A percentile compares a stretch with the other conserved stretches of the same genome.
These are phyloP conservation scores for Sherardia arvensis DNA, from an alignment of 257 asterid genomes.

Conservation along the genomic window DNA sequence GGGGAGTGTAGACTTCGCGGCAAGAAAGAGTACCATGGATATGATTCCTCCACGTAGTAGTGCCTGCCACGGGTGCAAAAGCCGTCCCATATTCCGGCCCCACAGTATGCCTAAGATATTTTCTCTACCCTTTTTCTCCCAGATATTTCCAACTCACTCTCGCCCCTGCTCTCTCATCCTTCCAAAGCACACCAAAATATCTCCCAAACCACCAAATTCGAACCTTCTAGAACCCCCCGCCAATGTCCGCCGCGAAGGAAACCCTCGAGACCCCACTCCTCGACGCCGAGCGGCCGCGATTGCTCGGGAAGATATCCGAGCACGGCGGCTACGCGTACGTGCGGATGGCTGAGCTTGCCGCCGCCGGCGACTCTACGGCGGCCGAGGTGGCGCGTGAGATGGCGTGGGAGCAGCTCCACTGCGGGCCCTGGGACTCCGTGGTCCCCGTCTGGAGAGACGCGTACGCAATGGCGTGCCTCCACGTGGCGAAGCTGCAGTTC, in stretches of 20 bases:
- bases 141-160: slow-evolving; percentile 23
- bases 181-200: background rate
- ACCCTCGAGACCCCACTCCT: slow-evolving; percentile 60
- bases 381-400: slow-evolving; percentile 94
- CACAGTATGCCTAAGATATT: slow-evolving; percentile 5
- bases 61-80: slow-evolving; percentile 8
- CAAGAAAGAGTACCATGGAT: background rate
- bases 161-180: slow-evolving; percentile 8
- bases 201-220: background rate
- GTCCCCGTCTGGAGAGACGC: slow-evolving; percentile 94
- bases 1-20: no score
- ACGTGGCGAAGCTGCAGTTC: slow-evolving; percentile 57
- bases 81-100: slow-evolving; percentile 2
- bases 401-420: slow-evolving; percentile 99
- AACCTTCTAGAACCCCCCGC: slow-evolving; percentile 14
- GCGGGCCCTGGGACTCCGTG: slow-evolving; percentile 96
- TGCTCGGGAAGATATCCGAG: slow-evolving; percentile 47
- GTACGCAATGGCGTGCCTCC: slow-evolving; percentile 78
- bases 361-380: slow-evolving; percentile 64
- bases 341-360: slow-evolving; percentile 55
- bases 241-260: slow-evolving; percentile 14
- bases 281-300: slow-evolving; percentile 34
- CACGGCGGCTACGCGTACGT: slow-evolving; percentile 90
- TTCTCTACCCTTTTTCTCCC: slow-evolving; percentile 18
- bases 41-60: slow-evolving; percentile 5